These are phyloP conservation scores for Niebla homalea DNA, from an alignment of 495 filamentous ascomycete genomes.

Conservation along the genomic window DNA sequence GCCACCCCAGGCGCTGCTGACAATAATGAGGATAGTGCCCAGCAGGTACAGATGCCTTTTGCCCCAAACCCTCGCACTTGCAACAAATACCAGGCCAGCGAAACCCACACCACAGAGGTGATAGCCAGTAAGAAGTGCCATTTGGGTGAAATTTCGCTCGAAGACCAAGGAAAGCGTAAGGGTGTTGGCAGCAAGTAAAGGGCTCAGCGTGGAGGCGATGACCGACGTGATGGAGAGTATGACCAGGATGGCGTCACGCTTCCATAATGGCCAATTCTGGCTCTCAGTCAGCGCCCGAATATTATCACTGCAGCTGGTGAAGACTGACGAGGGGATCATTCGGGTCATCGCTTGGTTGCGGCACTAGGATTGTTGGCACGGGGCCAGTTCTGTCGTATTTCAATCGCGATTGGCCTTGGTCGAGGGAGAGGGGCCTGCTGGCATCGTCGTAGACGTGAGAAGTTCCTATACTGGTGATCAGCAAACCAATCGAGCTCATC, in stretches of 20 bases:
- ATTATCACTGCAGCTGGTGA: conserved; percentile 8
- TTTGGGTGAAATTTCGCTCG: conserved; percentile 44
- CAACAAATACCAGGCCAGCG: conserved; percentile 70
- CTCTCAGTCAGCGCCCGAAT: conserved; percentile 12
- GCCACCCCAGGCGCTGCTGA: conserved; percentile 70
- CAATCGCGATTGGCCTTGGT: conserved; percentile 30
- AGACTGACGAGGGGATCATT: conserved; percentile 57
- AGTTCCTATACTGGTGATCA: conserved; percentile 35
- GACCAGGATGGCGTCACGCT: conserved; percentile 65
- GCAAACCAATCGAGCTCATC: conserved; percentile 1
- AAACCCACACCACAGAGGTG: conserved; percentile 73
- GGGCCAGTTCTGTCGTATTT: conserved; percentile 61
- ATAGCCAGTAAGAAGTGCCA: conserved; percentile 77
- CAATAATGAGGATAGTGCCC: conserved; percentile 60
- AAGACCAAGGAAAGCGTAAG: conserved; percentile 53
- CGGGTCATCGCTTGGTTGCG: conserved; percentile 68
- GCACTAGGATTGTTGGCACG: conserved; percentile 59
- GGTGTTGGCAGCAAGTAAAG: conserved; percentile 79
- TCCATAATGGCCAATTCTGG: conserved; percentile 85
- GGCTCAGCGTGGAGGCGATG: conserved; percentile 65
- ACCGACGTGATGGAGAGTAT: conserved; percentile 68
- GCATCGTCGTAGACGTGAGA: conserved; percentile 49
- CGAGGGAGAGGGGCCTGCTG: conserved; percentile 27
- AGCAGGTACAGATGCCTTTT: conserved; percentile 78
- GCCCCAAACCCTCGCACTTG: conserved; percentile 80